Evolutionary conservation across 345 rosid species (phyloP).

Genomic region (Eucalyptus brandiana): DNA sequence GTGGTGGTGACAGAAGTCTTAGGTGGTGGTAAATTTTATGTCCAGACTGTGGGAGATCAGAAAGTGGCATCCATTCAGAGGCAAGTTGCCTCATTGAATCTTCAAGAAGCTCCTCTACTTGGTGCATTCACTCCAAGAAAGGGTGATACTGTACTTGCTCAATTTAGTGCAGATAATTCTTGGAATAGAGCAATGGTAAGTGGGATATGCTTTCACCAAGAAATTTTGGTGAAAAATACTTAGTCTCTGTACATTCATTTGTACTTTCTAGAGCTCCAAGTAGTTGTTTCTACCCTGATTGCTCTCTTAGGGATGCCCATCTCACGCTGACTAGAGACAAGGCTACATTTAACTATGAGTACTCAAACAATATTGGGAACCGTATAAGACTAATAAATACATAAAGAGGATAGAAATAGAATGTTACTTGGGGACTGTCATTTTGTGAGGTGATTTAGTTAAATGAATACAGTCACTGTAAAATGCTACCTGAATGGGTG

Average conservation of each 20-base stretch:
- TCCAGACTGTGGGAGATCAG: slow-evolving; percentile 76
- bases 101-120: slow-evolving; percentile 68
- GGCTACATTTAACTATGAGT: neutral
- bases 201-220: neutral
- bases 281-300: neutral
- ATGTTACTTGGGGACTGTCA: neutral
- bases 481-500: neutral
- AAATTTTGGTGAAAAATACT: neutral
- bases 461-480: neutral
- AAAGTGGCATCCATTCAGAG: slow-evolving; percentile 70
- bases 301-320: neutral
- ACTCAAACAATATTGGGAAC: neutral
- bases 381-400: neutral
- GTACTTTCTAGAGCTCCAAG: neutral
- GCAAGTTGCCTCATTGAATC: slow-evolving; percentile 64
- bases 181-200: slow-evolving; percentile 99
- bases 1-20: slow-evolving; percentile 88
- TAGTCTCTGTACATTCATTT: neutral
- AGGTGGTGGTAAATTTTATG: slow-evolving; percentile 85
- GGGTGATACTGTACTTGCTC: slow-evolving; percentile 91
- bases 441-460: neutral
- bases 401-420: neutral
- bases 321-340: neutral
- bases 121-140: slow-evolving; percentile 87
- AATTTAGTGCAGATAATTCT: slow-evolving; percentile 87